Conservation (phyloP, 371 early-diverging fungal genomes). For the Apophysomyces sp. region DNA sequence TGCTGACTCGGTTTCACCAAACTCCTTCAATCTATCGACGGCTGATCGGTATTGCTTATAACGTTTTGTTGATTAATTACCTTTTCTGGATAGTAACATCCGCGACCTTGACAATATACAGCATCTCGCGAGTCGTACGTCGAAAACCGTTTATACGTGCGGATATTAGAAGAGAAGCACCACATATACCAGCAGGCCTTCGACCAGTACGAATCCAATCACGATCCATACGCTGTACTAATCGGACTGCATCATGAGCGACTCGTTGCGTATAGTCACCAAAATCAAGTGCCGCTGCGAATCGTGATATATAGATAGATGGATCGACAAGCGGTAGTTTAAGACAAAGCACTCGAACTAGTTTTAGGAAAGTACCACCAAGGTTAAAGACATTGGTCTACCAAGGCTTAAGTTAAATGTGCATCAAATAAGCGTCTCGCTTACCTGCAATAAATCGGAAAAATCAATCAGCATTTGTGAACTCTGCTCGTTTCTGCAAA, state of each 20-base stretch:
- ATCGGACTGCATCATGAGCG: slow-evolving; percentile 79
- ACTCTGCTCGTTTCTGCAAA: slow-evolving; percentile 90
- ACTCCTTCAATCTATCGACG: slow-evolving; percentile 77
- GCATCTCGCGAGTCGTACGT: slow-evolving; percentile 87
- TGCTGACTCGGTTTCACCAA: slow-evolving; percentile 86
- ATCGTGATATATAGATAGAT: slow-evolving; percentile 93
- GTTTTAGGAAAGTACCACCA: slow-evolving; percentile 90
- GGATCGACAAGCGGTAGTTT: slow-evolving; percentile 95
- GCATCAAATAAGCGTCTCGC: neutral
- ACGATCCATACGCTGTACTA: slow-evolving; percentile 96
- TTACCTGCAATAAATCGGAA: slow-evolving; percentile 81
- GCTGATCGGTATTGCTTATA: neutral
- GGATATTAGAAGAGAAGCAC: slow-evolving; percentile 94
- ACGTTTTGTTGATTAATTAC: slow-evolving; percentile 17
- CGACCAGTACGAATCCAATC: slow-evolving; percentile 99
- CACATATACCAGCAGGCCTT: slow-evolving; percentile 98
- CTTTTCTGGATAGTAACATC: slow-evolving; percentile 89
- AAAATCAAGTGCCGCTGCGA: slow-evolving; percentile 92
- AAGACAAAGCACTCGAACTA: slow-evolving; percentile 76
- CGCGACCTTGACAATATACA: slow-evolving; percentile 92
- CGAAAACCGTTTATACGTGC: slow-evolving; percentile 94
- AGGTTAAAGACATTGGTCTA: slow-evolving; percentile 91
- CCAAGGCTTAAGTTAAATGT: neutral
- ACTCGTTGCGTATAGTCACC: slow-evolving; percentile 86
- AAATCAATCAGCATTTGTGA: slow-evolving; percentile 99